Percentiles rank a stretch among this genome's conserved stretches.
Conservation (phyloP, 2,329 filamentous ascomycete genomes). For the Xylariaceae sp. region DNA sequence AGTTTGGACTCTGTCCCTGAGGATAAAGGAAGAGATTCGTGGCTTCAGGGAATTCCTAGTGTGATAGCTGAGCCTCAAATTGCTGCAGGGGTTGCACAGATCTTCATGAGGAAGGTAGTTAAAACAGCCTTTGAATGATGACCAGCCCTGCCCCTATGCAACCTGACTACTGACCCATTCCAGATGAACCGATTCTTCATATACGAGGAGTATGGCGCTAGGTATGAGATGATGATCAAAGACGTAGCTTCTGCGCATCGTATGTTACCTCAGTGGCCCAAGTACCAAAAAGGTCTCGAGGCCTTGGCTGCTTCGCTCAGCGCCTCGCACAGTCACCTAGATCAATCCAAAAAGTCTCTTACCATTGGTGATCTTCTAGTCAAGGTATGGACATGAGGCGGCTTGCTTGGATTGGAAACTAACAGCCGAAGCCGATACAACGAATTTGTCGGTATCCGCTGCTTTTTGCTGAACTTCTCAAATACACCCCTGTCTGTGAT, state of each 20-base stretch:
- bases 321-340: conserved; percentile 61
- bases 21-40: conserved; percentile 34
- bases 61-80: conserved; percentile 56
- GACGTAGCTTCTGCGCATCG: conserved; percentile 68
- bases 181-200: conserved; percentile 78
- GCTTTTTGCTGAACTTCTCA: conserved; percentile 78
- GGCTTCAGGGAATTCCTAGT: conserved; percentile 45
- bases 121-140: conserved; percentile 1
- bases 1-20: conserved; percentile 47
- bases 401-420: conserved; percentile 4
- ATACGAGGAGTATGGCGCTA: conserved; percentile 89
- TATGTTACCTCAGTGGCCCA: conserved; percentile 68
- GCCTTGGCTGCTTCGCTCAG: conserved; percentile 71
- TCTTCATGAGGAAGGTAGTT: conserved; percentile 57
- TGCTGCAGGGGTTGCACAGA: conserved; percentile 56
- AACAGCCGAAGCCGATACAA: conserved; percentile 70
- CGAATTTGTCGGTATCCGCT: conserved; percentile 88
- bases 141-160: conserved; percentile 1
- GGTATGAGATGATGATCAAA: conserved; percentile 80
- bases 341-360: conserved; percentile 68
- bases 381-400: conserved; percentile 57
- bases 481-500: conserved; percentile 77
- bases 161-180: conserved; percentile 4
- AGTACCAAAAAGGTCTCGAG: conserved; percentile 82
- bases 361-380: conserved; percentile 84